Percentiles rank a stretch among this genome's conserved stretches.
These are phyloP conservation scores for Cytidiella melzeri DNA, from an alignment of 768 basidiomycete genomes.

Conservation along the genomic window DNA sequence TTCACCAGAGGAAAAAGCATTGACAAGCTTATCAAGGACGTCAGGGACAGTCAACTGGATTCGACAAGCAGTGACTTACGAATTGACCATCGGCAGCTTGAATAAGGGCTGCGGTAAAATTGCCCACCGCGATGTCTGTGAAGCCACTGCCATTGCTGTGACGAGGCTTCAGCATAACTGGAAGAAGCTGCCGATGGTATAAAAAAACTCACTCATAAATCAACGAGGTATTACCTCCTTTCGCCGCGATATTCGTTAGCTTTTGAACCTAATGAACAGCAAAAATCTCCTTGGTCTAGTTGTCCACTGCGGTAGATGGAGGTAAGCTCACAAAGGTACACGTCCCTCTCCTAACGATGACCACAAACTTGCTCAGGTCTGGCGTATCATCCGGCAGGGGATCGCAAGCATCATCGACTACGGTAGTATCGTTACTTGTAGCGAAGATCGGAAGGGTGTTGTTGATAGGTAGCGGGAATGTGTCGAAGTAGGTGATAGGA, in stretches of 20 bases:
- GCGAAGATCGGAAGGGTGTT: conserved; percentile 50
- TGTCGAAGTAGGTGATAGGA: conserved; percentile 50
- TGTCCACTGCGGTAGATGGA: too few relatives aligned
- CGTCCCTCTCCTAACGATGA: conserved; percentile 52
- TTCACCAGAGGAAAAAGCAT: conserved; percentile 40
- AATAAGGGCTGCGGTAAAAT: conserved; percentile 45
- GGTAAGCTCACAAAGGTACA: conserved; percentile 44
- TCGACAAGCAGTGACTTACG: conserved; percentile 28
- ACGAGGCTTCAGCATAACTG: neutral
- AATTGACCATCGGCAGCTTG: conserved; percentile 50
- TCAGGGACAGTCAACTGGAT: neutral
- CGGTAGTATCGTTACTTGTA: conserved; percentile 48
- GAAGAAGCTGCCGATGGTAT: neutral
- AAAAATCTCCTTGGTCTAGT: too few relatives aligned
- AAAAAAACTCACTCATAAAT: conserved; percentile 46
- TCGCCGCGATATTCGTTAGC: conserved; percentile 44
- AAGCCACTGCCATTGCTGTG: conserved; percentile 46
- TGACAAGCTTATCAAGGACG: conserved; percentile 30
- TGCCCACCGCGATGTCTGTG: conserved; percentile 34
- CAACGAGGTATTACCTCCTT: conserved; percentile 41
- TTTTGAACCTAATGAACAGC: conserved; percentile 50
- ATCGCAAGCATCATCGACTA: conserved; percentile 53
- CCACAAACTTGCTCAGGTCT: conserved; percentile 47
- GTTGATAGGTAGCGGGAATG: conserved; percentile 39
- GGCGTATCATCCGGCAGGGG: conserved; percentile 46